A percentile compares a stretch with the other conserved stretches of the same genome.
Evolutionary conservation across 2,329 filamentous ascomycete species (phyloP).

Genomic region (Colletotrichum sp.): DNA sequence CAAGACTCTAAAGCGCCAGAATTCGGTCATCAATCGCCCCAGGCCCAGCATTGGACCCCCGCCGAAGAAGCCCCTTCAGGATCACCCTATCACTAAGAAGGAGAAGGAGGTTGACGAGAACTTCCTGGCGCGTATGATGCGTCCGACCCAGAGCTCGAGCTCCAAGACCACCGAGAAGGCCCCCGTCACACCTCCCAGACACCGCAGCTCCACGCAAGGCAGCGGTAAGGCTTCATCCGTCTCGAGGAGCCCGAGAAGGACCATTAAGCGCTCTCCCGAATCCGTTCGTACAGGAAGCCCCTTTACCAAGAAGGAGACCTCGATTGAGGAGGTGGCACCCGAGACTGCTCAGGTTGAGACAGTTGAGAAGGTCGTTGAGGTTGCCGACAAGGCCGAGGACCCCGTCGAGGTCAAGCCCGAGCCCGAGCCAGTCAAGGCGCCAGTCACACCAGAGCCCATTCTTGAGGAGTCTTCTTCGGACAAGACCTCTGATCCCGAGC

Average conservation of each 20-base stretch:
- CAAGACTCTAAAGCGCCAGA: constrained; percentile 47
- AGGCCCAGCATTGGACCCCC: constrained; percentile 62
- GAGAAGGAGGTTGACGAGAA: constrained; percentile 66
- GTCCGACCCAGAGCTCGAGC: constrained; percentile 72
- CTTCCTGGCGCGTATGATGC: constrained; percentile 83
- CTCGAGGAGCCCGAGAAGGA: constrained; percentile 17
- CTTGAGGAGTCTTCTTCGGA: constrained; percentile 11
- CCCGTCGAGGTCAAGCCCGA: background rate
- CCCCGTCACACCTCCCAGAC: constrained; percentile 53
- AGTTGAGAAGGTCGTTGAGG: constrained; percentile 19
- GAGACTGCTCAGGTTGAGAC: constrained; percentile 20
- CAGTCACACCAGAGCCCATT: constrained; percentile 6
- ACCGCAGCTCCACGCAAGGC: constrained; percentile 26
- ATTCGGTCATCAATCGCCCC: constrained; percentile 46
- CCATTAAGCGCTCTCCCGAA: constrained; percentile 20
- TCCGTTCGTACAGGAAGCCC: constrained; percentile 9
- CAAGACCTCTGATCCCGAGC: background rate
- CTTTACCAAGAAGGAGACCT: background rate
- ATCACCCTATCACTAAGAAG: constrained; percentile 50
- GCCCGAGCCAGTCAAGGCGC: background rate
- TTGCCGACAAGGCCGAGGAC: constrained; percentile 20
- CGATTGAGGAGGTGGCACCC: background rate
- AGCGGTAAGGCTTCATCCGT: constrained; percentile 25
- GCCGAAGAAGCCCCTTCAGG: constrained; percentile 59
- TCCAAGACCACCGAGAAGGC: constrained; percentile 71